Conservation (phyloP, 2,329 filamentous ascomycete genomes). For the Talaromyces sp. region DNA sequence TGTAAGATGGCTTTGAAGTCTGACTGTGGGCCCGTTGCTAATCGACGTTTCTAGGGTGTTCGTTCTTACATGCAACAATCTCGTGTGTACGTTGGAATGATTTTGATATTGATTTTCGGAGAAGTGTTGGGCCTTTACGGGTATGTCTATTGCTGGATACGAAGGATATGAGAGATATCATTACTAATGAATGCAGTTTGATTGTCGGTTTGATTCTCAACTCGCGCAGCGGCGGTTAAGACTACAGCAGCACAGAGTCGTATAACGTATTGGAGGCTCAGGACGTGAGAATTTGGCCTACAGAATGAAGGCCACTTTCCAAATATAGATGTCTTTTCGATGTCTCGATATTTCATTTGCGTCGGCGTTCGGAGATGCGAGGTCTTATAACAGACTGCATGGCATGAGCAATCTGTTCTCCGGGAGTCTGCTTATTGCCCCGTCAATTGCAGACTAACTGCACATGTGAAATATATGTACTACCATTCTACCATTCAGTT, state of each 20-base stretch:
- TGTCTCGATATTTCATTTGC: neutral
- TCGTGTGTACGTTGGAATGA: conserved; percentile 96
- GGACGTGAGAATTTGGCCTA: neutral
- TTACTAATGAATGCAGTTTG: conserved; percentile 49
- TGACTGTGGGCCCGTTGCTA: conserved; percentile 4
- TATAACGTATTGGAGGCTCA: neutral
- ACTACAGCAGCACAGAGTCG: neutral
- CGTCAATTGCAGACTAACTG: conserved; percentile 2
- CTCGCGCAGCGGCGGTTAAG: conserved; percentile 57
- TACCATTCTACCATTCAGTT: neutral
- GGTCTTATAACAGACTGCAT: neutral
- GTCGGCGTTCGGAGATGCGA: neutral
- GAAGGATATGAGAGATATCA: neutral
- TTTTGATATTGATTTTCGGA: conserved; percentile 96
- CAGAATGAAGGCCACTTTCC: neutral
- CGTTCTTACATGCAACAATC: conserved; percentile 95
- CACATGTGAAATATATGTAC: conserved; percentile 12
- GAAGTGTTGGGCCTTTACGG: conserved; percentile 97
- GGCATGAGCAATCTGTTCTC: neutral
- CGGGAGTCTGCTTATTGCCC: neutral
- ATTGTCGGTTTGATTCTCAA: conserved; percentile 91
- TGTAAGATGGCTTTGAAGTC: conserved; percentile 47
- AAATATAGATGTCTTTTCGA: neutral
- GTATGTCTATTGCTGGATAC: conserved; percentile 52
- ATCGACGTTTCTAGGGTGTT: conserved; percentile 58